Conservation (phyloP, 179 eudicot species). For the Beta macrorhiza region DNA sequence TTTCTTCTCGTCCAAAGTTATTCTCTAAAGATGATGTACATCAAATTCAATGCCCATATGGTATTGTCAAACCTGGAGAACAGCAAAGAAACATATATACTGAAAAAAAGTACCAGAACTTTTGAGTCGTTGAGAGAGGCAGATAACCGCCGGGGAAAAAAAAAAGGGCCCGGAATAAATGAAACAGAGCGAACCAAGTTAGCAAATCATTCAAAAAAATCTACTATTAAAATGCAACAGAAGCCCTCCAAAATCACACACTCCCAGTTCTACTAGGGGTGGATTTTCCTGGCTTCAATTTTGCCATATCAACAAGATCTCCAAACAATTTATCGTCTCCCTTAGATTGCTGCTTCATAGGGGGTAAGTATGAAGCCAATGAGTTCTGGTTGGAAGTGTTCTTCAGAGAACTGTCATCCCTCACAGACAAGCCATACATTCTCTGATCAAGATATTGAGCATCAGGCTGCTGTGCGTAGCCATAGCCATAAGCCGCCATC, state of each 20-base stretch:
- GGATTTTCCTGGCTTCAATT: slow-evolving; percentile 52
- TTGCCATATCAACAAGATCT: slow-evolving; percentile 82
- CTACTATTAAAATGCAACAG: slow-evolving; percentile 6
- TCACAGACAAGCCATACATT: slow-evolving; percentile 72
- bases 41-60: slow-evolving; percentile 26
- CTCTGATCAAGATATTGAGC: slow-evolving; percentile 59
- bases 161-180: slow-evolving; percentile 9
- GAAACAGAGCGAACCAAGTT: slow-evolving; percentile 20
- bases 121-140: slow-evolving; percentile 14
- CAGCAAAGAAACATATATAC: slow-evolving; percentile 29
- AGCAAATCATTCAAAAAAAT: slow-evolving; percentile 10
- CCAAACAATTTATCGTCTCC: slow-evolving; percentile 90
- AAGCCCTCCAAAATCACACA: slow-evolving; percentile 19
- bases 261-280: slow-evolving; percentile 37
- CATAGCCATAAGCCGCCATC: slow-evolving; percentile 61
- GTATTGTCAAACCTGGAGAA: slow-evolving; percentile 20
- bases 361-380: slow-evolving; percentile 60
- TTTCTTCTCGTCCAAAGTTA: slow-evolving; percentile 9
- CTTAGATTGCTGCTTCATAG: slow-evolving; percentile 64
- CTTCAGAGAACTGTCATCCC: slow-evolving; percentile 44
- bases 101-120: neutral
- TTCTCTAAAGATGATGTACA: slow-evolving; percentile 33
- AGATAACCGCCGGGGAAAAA: slow-evolving; percentile 1
- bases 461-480: slow-evolving; percentile 64
- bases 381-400: slow-evolving; percentile 42